Percentiles rank a stretch among this genome's conserved stretches.
phyloP scores from a whole-genome alignment of 2,329 filamentous ascomycete genomes.

The Exserohilum turcica region DNA sequence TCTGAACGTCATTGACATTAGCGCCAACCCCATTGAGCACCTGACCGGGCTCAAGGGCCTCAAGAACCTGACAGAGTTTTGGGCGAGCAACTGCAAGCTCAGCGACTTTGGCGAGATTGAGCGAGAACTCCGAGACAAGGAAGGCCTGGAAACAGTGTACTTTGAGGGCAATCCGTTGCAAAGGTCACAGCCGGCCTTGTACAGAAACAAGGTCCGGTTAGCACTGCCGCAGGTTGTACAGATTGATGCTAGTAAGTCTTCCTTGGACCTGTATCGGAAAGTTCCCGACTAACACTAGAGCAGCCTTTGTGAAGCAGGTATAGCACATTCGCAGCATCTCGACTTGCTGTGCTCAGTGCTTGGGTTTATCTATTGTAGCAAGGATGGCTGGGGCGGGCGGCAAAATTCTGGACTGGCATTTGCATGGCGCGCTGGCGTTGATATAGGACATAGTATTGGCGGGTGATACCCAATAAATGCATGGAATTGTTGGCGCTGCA shows the following conservation, averaged over 20 bases:
- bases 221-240: slow-evolving; percentile 86
- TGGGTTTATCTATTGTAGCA: neutral
- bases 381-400: neutral
- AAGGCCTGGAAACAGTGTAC: slow-evolving; percentile 84
- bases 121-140: slow-evolving; percentile 75
- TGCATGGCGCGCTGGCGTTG: slow-evolving; percentile 10
- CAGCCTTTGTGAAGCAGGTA: slow-evolving; percentile 20
- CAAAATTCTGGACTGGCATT: slow-evolving; percentile 1
- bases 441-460: neutral
- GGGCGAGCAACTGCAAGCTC: slow-evolving; percentile 89
- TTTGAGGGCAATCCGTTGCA: slow-evolving; percentile 96
- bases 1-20: slow-evolving; percentile 83
- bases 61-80: slow-evolving; percentile 80
- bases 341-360: too few relatives aligned
- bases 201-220: slow-evolving; percentile 90
- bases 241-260: slow-evolving; percentile 91
- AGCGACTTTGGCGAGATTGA: slow-evolving; percentile 82
- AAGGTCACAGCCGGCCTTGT: slow-evolving; percentile 75
- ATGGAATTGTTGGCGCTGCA: slow-evolving; percentile 5
- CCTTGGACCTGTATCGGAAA: neutral
- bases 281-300: neutral
- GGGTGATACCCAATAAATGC: slow-evolving; percentile 11
- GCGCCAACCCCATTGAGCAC: slow-evolving; percentile 80
- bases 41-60: slow-evolving; percentile 74
- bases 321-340: slow-evolving; percentile 5